Evolutionary conservation across 2,329 filamentous ascomycete species (phyloP).

Genomic region (Ophiostoma ips): DNA sequence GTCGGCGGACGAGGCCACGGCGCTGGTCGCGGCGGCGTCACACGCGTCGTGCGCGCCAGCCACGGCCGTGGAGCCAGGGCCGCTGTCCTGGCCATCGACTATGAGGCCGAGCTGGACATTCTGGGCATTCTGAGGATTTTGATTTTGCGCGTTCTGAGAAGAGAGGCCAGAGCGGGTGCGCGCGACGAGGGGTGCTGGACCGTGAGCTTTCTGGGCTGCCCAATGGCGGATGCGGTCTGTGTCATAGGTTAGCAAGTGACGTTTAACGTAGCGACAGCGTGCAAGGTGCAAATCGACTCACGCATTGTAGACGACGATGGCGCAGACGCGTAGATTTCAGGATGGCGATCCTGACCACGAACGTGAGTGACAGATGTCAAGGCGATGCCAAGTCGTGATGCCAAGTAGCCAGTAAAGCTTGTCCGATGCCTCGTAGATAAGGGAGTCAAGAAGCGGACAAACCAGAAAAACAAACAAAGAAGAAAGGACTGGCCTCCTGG

Average conservation of each 20-base stretch:
- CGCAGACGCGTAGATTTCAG: too few relatives aligned
- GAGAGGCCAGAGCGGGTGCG: not conserved
- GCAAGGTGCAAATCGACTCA: too few relatives aligned
- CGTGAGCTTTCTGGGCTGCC: constrained; percentile 19
- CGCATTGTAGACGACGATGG: not conserved
- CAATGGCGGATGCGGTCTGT: constrained; percentile 18
- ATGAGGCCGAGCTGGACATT: not conserved
- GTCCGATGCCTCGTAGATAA: too few relatives aligned
- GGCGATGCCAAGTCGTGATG: too few relatives aligned
- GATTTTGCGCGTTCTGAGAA: not conserved
- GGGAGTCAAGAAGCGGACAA: too few relatives aligned
- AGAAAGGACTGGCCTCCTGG: too few relatives aligned
- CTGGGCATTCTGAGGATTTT: not conserved
- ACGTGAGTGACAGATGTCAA: not conserved
- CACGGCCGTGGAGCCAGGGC: too few relatives aligned
- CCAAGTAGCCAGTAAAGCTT: too few relatives aligned
- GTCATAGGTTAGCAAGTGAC: not conserved
- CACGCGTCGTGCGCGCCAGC: not conserved
- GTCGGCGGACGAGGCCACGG: not conserved
- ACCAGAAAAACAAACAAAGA: too few relatives aligned
- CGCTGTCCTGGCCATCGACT: not conserved
- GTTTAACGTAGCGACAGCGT: too few relatives aligned
- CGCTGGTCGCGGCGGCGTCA: not conserved
- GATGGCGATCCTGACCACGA: too few relatives aligned
- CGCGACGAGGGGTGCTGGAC: constrained; percentile 13